A percentile compares a stretch with the other conserved stretches of the same genome.
Evolutionary conservation across 164 flowering plant species (phyloP).

Genomic region (Umbilicus rupestris): DNA sequence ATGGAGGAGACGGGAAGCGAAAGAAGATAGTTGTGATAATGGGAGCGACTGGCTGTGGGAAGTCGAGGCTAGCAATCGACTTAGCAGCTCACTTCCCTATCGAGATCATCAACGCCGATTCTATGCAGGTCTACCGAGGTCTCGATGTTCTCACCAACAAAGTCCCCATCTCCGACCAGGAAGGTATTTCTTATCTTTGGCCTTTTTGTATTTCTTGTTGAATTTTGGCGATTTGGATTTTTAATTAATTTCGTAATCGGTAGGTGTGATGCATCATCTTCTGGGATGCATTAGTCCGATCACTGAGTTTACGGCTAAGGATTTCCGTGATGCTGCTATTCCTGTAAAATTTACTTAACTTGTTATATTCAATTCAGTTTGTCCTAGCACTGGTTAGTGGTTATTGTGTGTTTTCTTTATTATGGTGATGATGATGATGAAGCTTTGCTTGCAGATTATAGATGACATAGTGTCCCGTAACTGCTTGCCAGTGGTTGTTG

Average conservation of each 20-base stretch:
- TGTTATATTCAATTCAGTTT: background rate
- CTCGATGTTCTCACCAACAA: constrained; percentile 92
- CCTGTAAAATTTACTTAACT: constrained; percentile 24
- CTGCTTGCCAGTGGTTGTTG: constrained; percentile 73
- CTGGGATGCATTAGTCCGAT: constrained; percentile 67
- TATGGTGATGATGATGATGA: background rate
- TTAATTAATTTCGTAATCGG: background rate
- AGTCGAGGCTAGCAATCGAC: constrained; percentile 75
- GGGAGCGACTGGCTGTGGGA: constrained; percentile 92
- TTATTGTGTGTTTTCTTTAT: too few relatives aligned
- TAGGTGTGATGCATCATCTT: constrained; percentile 89
- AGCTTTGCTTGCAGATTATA: constrained; percentile 46
- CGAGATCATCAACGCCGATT: constrained; percentile 89
- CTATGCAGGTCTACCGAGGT: constrained; percentile 90
- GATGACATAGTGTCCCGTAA: constrained; percentile 53
- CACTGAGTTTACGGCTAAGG: constrained; percentile 74
- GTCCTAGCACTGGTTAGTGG: background rate
- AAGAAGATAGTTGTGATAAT: constrained; percentile 55
- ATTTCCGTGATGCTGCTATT: constrained; percentile 65
- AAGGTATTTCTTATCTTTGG: constrained; percentile 31
- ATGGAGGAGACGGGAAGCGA: background rate
- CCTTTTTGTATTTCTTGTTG: background rate
- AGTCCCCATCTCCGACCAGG: constrained; percentile 56
- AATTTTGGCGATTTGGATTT: background rate
- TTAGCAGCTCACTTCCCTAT: constrained; percentile 68